These are phyloP conservation scores for Elaeis oleifera DNA, from an alignment of 202 grass and related monocot species.

Conservation along the genomic window DNA sequence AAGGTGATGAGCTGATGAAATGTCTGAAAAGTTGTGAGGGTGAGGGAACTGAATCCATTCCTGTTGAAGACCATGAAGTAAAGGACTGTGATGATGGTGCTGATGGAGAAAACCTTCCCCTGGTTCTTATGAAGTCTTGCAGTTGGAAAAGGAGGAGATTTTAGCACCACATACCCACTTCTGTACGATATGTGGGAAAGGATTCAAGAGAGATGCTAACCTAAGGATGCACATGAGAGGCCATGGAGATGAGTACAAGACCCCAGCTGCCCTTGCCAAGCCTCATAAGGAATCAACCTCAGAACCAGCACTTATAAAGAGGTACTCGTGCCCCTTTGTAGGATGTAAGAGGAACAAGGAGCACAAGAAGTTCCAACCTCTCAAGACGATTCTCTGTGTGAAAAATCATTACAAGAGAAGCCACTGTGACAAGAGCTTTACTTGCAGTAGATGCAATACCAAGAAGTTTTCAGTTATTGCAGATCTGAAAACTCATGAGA, in stretches of 20 bases:
- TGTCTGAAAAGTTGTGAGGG: constrained; percentile 7
- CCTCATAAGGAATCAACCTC: constrained; percentile 2
- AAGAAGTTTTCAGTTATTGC: constrained; percentile 68
- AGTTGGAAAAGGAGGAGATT: constrained; percentile 58
- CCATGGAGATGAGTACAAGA: constrained; percentile 61
- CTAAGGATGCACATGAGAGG: constrained; percentile 83
- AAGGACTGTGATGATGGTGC: constrained; percentile 6
- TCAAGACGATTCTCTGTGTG: constrained; percentile 50
- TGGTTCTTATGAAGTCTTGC: constrained; percentile 49
- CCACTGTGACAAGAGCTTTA: constrained; percentile 65
- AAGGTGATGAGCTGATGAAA: constrained; percentile 11
- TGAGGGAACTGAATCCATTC: constrained; percentile 24
- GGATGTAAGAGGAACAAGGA: constrained; percentile 68
- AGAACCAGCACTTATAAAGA: constrained; percentile 2
- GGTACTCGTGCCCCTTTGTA: constrained; percentile 56
- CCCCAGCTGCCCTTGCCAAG: constrained; percentile 42
- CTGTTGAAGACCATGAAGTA: constrained; percentile 8
- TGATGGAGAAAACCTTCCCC: constrained; percentile 19
- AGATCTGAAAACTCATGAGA: constrained; percentile 76
- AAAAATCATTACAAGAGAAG: constrained; percentile 73
- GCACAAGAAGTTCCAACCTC: constrained; percentile 60
- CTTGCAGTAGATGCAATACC: constrained; percentile 52
- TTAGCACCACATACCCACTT: constrained; percentile 55
- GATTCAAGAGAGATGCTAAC: constrained; percentile 82
- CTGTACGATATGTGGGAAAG: constrained; percentile 65